Percentiles rank a stretch among this genome's conserved stretches.
phyloP scores from a whole-genome alignment of 305 asterid species.

The Fraxinus latifolia region DNA sequence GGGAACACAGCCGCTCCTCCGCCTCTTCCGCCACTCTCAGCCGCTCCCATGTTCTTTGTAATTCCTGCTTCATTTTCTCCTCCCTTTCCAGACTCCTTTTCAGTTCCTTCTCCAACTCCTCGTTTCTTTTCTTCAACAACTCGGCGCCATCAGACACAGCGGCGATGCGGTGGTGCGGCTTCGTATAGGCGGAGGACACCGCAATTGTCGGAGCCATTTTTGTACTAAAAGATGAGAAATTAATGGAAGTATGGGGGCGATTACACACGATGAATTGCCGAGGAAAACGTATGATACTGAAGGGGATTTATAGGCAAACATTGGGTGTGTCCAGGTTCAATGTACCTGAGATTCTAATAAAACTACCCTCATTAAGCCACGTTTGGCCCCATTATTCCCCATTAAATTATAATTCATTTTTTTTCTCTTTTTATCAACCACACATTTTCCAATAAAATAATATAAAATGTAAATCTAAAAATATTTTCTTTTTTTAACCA shows the following conservation, averaged over 20 bases:
- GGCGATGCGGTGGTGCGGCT: not conserved
- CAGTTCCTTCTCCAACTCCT: slow-evolving; percentile 36
- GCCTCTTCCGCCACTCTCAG: slow-evolving; percentile 80
- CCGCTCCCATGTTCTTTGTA: slow-evolving; percentile 36
- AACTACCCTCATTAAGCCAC: not conserved
- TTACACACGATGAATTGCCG: not conserved
- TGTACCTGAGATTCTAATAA: slow-evolving; percentile 37
- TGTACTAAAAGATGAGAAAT: not conserved
- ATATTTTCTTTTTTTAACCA: too few species aligned
- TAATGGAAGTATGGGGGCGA: not conserved
- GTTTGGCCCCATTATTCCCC: too few species aligned
- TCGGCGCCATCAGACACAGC: not conserved
- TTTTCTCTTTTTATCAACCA: too few species aligned
- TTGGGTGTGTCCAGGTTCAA: slow-evolving; percentile 63
- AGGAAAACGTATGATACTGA: not conserved
- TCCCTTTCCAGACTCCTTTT: slow-evolving; percentile 42
- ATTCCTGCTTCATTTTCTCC: slow-evolving; percentile 48
- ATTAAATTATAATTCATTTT: too few species aligned
- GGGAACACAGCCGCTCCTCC: slow-evolving; percentile 76
- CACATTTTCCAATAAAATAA: too few species aligned
- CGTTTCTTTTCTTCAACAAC: slow-evolving; percentile 35
- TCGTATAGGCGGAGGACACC: slow-evolving; percentile 23
- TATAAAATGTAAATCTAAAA: too few species aligned
- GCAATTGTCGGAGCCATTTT: slow-evolving; percentile 50
- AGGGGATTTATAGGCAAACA: slow-evolving; percentile 27